phyloP scores from a whole-genome alignment of 176 grass and related monocot species.

The Zoysia japonica region DNA sequence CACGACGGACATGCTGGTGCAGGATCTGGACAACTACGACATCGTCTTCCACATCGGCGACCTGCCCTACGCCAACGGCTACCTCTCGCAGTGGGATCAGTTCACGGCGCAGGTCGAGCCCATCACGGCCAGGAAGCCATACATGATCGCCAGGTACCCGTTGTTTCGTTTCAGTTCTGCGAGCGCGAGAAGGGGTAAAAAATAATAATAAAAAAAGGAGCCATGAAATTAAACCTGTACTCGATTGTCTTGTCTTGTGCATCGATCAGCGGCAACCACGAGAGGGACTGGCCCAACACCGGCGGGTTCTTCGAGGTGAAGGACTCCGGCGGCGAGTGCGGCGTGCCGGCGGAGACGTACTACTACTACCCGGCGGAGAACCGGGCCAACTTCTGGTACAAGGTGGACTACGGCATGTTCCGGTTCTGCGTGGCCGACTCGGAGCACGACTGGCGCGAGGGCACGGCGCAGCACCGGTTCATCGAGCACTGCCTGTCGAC shows the following conservation, averaged over 20 bases:
- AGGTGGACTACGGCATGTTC: constrained; percentile 89
- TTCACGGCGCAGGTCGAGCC: constrained; percentile 80
- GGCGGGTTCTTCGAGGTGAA: constrained; percentile 62
- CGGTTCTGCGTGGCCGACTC: constrained; percentile 83
- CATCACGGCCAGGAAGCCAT: constrained; percentile 68
- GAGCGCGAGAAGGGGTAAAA: too few relatives aligned
- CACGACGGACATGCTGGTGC: constrained; percentile 62
- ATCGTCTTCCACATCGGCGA: constrained; percentile 95
- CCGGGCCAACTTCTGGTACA: constrained; percentile 83
- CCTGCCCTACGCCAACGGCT: constrained; percentile 80
- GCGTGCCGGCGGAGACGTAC: constrained; percentile 71
- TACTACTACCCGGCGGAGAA: constrained; percentile 88
- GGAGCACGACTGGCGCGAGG: constrained; percentile 86
- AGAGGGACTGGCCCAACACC: constrained; percentile 68
- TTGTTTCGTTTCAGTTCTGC: too few relatives aligned
- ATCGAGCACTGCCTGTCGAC: constrained; percentile 79
- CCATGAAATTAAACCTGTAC: too few relatives aligned
- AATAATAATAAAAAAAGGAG: too few relatives aligned
- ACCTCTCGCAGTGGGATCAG: constrained; percentile 94
- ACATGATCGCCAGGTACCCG: constrained; percentile 77
- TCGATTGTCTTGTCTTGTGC: background rate
- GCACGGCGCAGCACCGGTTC: constrained; percentile 65
- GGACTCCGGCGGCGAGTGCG: constrained; percentile 90
- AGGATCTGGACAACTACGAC: constrained; percentile 79
- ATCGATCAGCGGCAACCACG: constrained; percentile 67